These are phyloP conservation scores for Falciphora oryzae DNA, from an alignment of 2,329 filamentous ascomycete genomes.

Conservation along the genomic window DNA sequence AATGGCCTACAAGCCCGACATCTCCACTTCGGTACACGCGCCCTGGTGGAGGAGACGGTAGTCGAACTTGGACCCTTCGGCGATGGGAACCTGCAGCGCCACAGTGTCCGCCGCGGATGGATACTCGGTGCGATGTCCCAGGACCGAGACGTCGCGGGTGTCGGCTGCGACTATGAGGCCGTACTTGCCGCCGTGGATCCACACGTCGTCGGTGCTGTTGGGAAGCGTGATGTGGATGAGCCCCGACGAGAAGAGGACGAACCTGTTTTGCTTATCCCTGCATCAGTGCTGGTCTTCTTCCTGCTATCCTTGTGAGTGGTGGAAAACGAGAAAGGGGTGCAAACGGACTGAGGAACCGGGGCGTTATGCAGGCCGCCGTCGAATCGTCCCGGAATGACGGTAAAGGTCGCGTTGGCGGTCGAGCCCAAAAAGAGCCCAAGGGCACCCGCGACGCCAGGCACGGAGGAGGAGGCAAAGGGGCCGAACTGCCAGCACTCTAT, in stretches of 20 bases:
- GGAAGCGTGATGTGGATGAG: constrained; percentile 31
- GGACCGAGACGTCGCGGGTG: constrained; percentile 30
- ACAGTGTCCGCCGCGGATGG: constrained; percentile 32
- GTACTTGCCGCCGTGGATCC: constrained; percentile 32
- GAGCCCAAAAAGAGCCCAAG: constrained; percentile 26
- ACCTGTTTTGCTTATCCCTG: neutral
- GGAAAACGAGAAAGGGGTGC: neutral
- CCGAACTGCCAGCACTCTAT: constrained; percentile 41
- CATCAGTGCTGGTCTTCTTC: neutral
- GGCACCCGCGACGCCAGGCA: constrained; percentile 28
- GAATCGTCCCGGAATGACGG: constrained; percentile 29
- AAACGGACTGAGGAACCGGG: constrained; percentile 34
- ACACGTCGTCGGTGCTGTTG: constrained; percentile 30
- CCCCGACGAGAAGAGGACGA: constrained; percentile 1
- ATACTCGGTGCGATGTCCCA: constrained; percentile 36
- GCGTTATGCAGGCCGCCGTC: constrained; percentile 36
- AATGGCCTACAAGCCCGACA: neutral
- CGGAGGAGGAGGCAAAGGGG: constrained; percentile 25
- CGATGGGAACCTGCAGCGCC: constrained; percentile 29
- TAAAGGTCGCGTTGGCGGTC: constrained; percentile 27
- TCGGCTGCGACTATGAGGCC: constrained; percentile 37
- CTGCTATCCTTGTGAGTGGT: neutral
- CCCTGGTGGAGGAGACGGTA: neutral
- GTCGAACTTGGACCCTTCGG: neutral
- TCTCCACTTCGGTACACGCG: neutral